Conservation (phyloP, 1,284 basidiomycete species). For the Macrocybe sp. region DNA sequence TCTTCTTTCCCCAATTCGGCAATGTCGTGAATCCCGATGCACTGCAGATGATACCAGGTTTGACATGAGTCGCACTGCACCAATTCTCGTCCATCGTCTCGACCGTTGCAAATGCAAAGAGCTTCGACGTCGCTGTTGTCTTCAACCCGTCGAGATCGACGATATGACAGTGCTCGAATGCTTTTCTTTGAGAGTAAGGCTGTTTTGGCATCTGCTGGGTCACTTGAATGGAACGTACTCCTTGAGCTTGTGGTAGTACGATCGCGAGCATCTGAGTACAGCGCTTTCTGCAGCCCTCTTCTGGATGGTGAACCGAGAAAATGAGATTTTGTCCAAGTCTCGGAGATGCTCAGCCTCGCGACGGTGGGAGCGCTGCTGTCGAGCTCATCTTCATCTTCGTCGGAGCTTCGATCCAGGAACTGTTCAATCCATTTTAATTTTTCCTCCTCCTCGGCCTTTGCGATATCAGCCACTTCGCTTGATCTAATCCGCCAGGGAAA, state of each 20-base stretch:
- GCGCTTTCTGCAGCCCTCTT: no score
- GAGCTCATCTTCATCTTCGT: constrained; percentile 42
- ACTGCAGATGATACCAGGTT: constrained; percentile 73
- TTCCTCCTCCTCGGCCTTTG: constrained; percentile 51
- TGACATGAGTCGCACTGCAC: constrained; percentile 75
- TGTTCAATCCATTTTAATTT: constrained; percentile 51
- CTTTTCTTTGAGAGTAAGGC: constrained; percentile 66
- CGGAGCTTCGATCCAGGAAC: constrained; percentile 56
- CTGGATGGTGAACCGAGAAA: no score
- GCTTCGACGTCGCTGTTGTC: constrained; percentile 44
- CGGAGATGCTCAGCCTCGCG: background rate
- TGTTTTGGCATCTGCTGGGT: constrained; percentile 68
- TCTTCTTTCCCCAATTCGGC: constrained; percentile 67
- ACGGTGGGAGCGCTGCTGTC: background rate
- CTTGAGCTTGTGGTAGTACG: constrained; percentile 21
- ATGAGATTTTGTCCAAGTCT: no score
- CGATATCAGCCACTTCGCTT: constrained; percentile 45
- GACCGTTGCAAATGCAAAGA: constrained; percentile 61
- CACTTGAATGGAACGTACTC: constrained; percentile 44
- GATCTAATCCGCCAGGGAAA: constrained; percentile 69
- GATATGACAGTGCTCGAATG: constrained; percentile 52
- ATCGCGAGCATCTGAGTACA: constrained; percentile 10
- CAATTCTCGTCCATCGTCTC: constrained; percentile 60
- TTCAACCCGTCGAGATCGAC: constrained; percentile 22
- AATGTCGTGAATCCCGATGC: constrained; percentile 61